Conservation (phyloP, 2,329 filamentous ascomycete species). For the Rutstroemia sp. region DNA sequence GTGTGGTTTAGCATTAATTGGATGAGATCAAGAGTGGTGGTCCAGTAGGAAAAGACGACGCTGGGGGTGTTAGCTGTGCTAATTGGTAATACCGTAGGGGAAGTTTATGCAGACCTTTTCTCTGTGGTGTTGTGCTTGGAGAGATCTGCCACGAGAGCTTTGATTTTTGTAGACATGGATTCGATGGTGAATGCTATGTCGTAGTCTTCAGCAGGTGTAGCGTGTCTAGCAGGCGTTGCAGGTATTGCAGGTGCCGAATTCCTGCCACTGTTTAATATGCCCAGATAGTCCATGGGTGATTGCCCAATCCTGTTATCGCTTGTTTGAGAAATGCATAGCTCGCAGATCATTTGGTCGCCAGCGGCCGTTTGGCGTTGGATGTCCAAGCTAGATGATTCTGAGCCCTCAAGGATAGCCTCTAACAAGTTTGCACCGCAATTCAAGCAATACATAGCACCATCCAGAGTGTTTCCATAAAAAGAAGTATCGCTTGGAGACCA, state of each 20-base stretch:
- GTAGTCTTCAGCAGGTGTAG: background rate
- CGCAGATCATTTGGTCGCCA: constrained; percentile 14
- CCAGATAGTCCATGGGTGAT: background rate
- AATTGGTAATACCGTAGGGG: background rate
- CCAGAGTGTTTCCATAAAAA: no score
- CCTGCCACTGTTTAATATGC: background rate
- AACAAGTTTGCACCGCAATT: no score
- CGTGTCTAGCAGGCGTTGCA: background rate
- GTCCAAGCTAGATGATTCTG: no score
- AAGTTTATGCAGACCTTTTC: background rate
- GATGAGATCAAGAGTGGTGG: constrained; percentile 40
- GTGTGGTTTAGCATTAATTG: constrained; percentile 33
- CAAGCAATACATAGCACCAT: no score
- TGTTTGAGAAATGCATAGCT: background rate
- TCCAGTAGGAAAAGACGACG: constrained; percentile 46
- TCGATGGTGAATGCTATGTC: background rate
- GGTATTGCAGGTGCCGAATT: background rate
- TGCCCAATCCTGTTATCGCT: background rate
- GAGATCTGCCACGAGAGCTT: constrained; percentile 10
- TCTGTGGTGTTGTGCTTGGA: constrained; percentile 1
- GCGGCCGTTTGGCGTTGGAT: no score
- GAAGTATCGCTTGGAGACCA: constrained; percentile 23
- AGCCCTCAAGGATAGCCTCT: no score
- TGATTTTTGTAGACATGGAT: constrained; percentile 14
- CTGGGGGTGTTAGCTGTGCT: constrained; percentile 26